These are phyloP conservation scores for Dendrostoma leiphaemia DNA, from an alignment of 2,329 filamentous ascomycete genomes.

Conservation along the genomic window DNA sequence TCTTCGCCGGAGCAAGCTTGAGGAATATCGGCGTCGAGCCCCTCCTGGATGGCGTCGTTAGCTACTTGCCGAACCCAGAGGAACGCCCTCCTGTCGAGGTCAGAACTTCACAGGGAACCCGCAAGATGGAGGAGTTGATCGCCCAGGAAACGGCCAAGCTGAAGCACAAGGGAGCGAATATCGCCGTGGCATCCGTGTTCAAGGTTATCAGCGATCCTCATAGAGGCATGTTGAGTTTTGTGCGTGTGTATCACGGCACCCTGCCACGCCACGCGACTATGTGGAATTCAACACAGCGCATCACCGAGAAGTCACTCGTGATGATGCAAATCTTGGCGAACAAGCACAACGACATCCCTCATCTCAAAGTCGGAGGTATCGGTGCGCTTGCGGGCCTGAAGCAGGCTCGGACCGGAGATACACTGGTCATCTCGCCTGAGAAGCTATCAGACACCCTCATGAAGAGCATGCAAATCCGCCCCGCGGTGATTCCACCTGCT, in stretches of 20 bases:
- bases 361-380: slow-evolving; percentile 83
- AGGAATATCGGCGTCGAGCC: slow-evolving; percentile 93
- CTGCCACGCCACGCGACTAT: slow-evolving; percentile 71
- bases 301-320: slow-evolving; percentile 76
- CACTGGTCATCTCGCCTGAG: slow-evolving; percentile 70
- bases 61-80: slow-evolving; percentile 79
- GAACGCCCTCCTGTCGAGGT: slow-evolving; percentile 81
- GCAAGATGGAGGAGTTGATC: slow-evolving; percentile 42
- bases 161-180: slow-evolving; percentile 35
- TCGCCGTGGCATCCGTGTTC: slow-evolving; percentile 70
- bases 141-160: slow-evolving; percentile 22
- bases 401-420: slow-evolving; percentile 89
- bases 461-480: slow-evolving; percentile 75
- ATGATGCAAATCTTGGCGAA: slow-evolving; percentile 88
- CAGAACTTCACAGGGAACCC: slow-evolving; percentile 59
- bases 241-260: slow-evolving; percentile 85
- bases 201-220: slow-evolving; percentile 90
- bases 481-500: slow-evolving; percentile 85
- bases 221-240: slow-evolving; percentile 84
- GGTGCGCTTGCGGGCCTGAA: slow-evolving; percentile 91
- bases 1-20: slow-evolving; percentile 91
- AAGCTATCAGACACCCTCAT: slow-evolving; percentile 66
- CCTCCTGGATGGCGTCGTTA: slow-evolving; percentile 81
- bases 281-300: slow-evolving; percentile 82
- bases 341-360: slow-evolving; percentile 79